These are phyloP conservation scores for Galerina marginata DNA, from an alignment of 768 basidiomycete genomes.

Conservation along the genomic window DNA sequence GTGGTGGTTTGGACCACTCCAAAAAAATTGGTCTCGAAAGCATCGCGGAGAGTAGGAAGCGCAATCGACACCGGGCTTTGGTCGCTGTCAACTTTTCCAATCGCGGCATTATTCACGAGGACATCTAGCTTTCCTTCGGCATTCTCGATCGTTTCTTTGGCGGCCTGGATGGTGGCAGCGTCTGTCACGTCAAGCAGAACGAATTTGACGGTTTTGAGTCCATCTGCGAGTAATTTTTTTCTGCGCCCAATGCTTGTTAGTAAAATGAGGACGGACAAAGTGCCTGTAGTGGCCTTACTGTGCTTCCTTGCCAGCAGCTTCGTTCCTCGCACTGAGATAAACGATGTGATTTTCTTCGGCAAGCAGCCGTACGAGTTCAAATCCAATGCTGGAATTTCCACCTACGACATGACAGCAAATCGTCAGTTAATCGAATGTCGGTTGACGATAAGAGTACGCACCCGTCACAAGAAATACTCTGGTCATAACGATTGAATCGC, in stretches of 20 bases:
- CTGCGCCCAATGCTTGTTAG: slow-evolving; percentile 17
- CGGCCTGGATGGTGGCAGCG: slow-evolving; percentile 36
- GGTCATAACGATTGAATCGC: slow-evolving; percentile 20
- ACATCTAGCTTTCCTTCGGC: slow-evolving; percentile 48
- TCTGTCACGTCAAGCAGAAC: slow-evolving; percentile 48
- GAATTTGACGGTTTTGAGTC: slow-evolving; percentile 34
- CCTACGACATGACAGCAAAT: slow-evolving; percentile 27
- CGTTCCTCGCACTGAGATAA: slow-evolving; percentile 48
- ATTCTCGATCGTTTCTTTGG: slow-evolving; percentile 40
- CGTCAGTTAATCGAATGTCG: not conserved
- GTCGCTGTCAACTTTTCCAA: slow-evolving; percentile 17
- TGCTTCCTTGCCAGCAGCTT: slow-evolving; percentile 43
- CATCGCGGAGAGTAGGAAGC: slow-evolving; percentile 37
- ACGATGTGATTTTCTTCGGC: slow-evolving; percentile 49
- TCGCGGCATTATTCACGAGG: slow-evolving; percentile 53
- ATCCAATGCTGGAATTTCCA: slow-evolving; percentile 52
- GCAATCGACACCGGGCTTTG: slow-evolving; percentile 42
- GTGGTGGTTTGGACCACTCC: slow-evolving; percentile 48
- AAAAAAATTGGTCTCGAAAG: slow-evolving; percentile 50
- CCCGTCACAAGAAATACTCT: slow-evolving; percentile 48
- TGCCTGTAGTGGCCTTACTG: slow-evolving; percentile 32
- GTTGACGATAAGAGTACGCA: slow-evolving; percentile 10
- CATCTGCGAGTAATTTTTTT: slow-evolving; percentile 34
- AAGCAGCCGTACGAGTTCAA: slow-evolving; percentile 48
- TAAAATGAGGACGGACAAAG: not conserved